Conservation (phyloP, 2,329 filamentous ascomycete species). For the Scedosporium boydii region DNA sequence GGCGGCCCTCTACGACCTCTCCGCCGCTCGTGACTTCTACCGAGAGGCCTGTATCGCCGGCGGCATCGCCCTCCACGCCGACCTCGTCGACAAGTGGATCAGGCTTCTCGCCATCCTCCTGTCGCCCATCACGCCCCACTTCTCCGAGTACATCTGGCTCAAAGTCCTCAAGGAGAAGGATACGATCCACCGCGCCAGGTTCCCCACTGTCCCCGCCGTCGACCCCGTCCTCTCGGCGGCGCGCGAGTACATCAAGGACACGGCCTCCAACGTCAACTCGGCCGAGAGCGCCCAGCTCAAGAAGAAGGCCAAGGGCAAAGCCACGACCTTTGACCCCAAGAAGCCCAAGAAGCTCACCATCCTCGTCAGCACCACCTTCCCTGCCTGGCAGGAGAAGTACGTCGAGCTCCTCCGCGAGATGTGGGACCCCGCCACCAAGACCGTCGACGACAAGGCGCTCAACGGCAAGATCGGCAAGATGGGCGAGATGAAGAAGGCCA, state of each 20-base stretch:
- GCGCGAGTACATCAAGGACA: constrained; percentile 69
- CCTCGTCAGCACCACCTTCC: constrained; percentile 71
- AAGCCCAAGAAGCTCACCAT: constrained; percentile 87
- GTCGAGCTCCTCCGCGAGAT: constrained; percentile 67
- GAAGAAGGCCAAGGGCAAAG: constrained; percentile 89
- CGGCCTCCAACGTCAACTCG: constrained; percentile 71
- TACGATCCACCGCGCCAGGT: constrained; percentile 71
- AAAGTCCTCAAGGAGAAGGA: constrained; percentile 72
- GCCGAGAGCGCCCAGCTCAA: constrained; percentile 77
- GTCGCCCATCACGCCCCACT: constrained; percentile 81
- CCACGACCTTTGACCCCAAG: constrained; percentile 74
- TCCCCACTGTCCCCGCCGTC: constrained; percentile 58
- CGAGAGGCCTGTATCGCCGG: constrained; percentile 70
- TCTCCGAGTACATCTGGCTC: constrained; percentile 88
- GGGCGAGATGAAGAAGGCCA: constrained; percentile 90
- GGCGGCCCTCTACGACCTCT: constrained; percentile 82
- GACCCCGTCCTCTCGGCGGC: constrained; percentile 64
- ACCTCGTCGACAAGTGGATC: constrained; percentile 70
- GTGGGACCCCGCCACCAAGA: constrained; percentile 52
- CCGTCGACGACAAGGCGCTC: constrained; percentile 71
- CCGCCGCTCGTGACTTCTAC: constrained; percentile 81
- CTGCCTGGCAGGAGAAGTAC: constrained; percentile 85
- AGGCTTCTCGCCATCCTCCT: constrained; percentile 79
- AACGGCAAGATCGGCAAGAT: constrained; percentile 72
- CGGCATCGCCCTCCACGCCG: constrained; percentile 77